phyloP scores from a whole-genome alignment of 768 basidiomycete species.

The Amanita subjunquillea region DNA sequence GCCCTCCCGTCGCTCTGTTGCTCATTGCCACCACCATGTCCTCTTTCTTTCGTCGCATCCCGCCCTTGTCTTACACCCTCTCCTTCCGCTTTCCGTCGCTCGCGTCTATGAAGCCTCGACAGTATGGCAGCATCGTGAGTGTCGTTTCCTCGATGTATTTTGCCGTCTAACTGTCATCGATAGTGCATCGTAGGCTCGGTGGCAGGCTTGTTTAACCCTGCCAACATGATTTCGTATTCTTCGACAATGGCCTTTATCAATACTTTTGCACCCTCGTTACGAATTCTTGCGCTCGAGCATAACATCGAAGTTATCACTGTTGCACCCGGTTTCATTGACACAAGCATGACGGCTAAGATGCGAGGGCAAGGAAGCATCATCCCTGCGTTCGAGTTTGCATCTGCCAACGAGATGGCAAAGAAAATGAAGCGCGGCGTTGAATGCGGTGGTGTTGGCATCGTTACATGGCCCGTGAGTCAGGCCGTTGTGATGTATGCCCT shows the following conservation, averaged over 20 bases:
- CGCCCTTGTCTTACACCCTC: background rate
- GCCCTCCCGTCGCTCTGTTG: too few species aligned
- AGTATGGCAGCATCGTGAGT: conserved; percentile 20
- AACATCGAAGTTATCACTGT: too few species aligned
- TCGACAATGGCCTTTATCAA: conserved; percentile 21
- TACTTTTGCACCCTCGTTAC: conserved; percentile 19
- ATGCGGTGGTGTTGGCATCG: conserved; percentile 15
- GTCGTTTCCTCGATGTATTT: background rate
- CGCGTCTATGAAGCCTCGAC: conserved; percentile 1
- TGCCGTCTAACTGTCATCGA: background rate
- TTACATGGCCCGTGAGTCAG: conserved; percentile 14
- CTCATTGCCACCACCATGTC: background rate
- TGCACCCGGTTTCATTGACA: too few species aligned
- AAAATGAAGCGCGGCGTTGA: conserved; percentile 17
- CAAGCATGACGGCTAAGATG: too few species aligned
- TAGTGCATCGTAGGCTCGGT: conserved; percentile 21
- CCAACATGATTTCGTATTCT: conserved; percentile 22
- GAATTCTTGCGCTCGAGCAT: conserved; percentile 11
- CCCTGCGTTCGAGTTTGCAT: conserved; percentile 9
- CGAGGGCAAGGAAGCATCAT: too few species aligned
- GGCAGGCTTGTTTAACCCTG: conserved; percentile 7
- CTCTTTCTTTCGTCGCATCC: conserved; percentile 12
- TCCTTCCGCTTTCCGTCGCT: too few species aligned
- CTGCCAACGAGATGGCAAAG: conserved; percentile 13
- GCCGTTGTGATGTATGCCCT: conserved; percentile 11